A percentile compares a stretch with the other conserved stretches of the same genome.
These are phyloP conservation scores for Leptographium galeiforme DNA, from an alignment of 2,329 filamentous ascomycete genomes.

Conservation along the genomic window DNA sequence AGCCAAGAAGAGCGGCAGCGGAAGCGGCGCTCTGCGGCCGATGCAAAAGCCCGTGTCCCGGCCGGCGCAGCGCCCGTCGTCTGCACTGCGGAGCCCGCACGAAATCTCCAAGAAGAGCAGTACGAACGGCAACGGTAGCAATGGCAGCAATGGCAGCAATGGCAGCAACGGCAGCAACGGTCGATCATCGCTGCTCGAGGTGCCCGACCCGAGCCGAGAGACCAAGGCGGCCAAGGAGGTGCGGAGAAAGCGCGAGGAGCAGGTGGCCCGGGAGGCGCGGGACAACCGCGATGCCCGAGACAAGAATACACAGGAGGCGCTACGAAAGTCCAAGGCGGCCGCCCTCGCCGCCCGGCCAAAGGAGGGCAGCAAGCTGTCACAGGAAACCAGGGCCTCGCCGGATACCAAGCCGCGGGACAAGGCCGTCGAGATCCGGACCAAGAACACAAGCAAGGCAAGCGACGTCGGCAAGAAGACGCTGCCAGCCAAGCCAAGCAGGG, in stretches of 20 bases:
- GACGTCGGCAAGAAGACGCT: background rate
- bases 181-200: background rate
- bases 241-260: conserved; percentile 8
- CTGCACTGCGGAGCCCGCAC: conserved; percentile 6
- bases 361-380: conserved; percentile 9
- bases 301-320: background rate
- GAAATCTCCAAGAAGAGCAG: conserved; percentile 6
- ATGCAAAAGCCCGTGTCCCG: conserved; percentile 8
- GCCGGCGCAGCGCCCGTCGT: conserved; percentile 4
- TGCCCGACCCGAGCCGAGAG: conserved; percentile 5
- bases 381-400: conserved; percentile 7
- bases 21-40: conserved; percentile 8
- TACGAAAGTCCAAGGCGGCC: conserved; percentile 3
- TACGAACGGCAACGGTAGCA: background rate
- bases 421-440: background rate
- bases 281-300: conserved; percentile 3
- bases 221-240: conserved; percentile 6
- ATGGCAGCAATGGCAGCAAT: background rate
- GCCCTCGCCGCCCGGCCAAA: conserved; percentile 4
- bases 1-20: conserved; percentile 9
- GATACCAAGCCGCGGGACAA: conserved; percentile 1
- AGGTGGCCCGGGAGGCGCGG: conserved; percentile 5
- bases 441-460: background rate
- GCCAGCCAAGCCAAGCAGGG: background rate
- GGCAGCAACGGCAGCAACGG: background rate